Percentiles rank a stretch among this genome's conserved stretches.
Evolutionary conservation across 2,329 filamentous ascomycete species (phyloP).

Genomic region (Proliferodiscus dingleyae): DNA sequence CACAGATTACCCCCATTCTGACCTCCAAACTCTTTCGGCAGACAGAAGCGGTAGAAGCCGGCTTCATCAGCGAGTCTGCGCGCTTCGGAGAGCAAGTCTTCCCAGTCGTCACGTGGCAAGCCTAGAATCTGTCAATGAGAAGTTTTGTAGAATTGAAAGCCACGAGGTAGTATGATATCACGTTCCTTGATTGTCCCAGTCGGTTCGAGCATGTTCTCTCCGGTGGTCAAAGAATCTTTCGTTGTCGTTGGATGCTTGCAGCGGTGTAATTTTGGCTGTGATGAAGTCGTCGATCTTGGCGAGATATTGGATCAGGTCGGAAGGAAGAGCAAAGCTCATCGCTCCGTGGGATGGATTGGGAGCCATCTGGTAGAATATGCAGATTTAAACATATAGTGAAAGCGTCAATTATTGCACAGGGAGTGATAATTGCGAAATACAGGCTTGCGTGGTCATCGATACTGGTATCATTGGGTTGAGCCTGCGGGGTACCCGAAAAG

Average conservation of each 20-base stretch:
- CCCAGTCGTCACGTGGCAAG: constrained; percentile 55
- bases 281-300: constrained; percentile 53
- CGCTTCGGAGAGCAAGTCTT: constrained; percentile 46
- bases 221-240: constrained; percentile 62
- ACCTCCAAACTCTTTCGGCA: constrained; percentile 52
- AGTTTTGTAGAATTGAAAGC: too few species aligned
- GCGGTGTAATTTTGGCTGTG: constrained; percentile 44
- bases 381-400: too few species aligned
- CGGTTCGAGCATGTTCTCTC: constrained; percentile 55
- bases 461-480: neutral
- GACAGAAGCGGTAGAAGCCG: constrained; percentile 55
- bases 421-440: too few species aligned
- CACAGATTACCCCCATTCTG: constrained; percentile 48
- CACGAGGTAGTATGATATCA: neutral
- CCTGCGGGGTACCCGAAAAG: neutral
- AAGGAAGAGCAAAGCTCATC: constrained; percentile 54
- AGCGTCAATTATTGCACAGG: too few species aligned
- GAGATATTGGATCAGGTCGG: constrained; percentile 44
- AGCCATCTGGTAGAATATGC: constrained; percentile 10
- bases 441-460: too few species aligned
- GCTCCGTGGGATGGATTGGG: constrained; percentile 18
- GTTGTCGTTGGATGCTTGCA: constrained; percentile 56
- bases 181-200: constrained; percentile 44
- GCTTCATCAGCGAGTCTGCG: constrained; percentile 50
- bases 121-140: too few species aligned